Conservation (phyloP, 2,329 filamentous ascomycete species). For the Diaporthe ilicicola region DNA sequence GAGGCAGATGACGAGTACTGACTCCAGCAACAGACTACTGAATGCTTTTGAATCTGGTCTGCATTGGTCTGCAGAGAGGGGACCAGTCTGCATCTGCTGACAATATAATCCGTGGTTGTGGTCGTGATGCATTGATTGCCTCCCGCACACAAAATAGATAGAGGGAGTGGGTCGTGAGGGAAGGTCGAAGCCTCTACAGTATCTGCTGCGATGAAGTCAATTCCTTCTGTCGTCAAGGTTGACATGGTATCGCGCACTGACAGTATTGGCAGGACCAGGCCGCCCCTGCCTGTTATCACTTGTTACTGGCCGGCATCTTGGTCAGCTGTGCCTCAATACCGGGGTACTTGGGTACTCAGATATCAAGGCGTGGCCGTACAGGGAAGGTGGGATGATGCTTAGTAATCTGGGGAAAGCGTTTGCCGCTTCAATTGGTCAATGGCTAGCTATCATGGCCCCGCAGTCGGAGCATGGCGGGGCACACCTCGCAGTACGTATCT, state of each 20-base stretch:
- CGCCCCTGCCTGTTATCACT: conserved; percentile 6
- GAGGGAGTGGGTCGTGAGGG: neutral
- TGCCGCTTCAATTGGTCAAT: neutral
- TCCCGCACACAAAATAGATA: neutral
- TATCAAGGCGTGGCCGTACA: neutral
- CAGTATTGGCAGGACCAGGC: conserved; percentile 15
- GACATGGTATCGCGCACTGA: conserved; percentile 20
- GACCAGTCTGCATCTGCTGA: no score
- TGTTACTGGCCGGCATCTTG: neutral
- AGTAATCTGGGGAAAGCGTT: conserved; percentile 17
- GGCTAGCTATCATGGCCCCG: neutral
- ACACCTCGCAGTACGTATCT: neutral
- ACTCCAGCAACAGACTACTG: neutral
- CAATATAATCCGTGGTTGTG: no score
- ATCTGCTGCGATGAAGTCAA: neutral
- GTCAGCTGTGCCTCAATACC: neutral
- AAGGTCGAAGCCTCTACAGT: neutral
- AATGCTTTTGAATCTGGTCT: no score
- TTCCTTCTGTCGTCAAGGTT: neutral
- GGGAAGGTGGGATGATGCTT: conserved; percentile 7
- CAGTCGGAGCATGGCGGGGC: conserved; percentile 5
- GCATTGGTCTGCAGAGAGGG: no score
- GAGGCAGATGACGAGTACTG: neutral
- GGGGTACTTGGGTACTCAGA: neutral
- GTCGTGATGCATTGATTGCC: neutral